These are phyloP conservation scores for Parmelia sp. DNA, from an alignment of 495 filamentous ascomycete genomes.

Conservation along the genomic window DNA sequence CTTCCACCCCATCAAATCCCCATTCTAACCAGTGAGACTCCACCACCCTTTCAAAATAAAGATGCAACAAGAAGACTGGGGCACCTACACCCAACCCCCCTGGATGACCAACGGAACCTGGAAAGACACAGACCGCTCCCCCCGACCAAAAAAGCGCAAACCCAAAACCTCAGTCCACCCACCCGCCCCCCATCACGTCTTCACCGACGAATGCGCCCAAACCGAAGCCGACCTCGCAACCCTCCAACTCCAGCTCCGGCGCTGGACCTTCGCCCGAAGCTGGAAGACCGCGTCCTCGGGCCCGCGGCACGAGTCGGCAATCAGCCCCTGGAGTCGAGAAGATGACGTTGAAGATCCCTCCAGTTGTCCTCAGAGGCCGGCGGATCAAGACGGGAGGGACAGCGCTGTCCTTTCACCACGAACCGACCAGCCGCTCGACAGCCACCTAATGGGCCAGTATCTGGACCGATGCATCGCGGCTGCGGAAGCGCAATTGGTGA, in stretches of 20 bases:
- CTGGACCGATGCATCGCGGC: not conserved
- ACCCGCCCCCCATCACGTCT: not conserved
- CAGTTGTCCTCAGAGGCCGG: not conserved
- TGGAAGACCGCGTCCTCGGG: not conserved
- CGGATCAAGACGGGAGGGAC: too few species aligned
- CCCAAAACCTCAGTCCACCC: not conserved
- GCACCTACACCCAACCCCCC: not conserved
- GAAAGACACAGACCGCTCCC: not conserved
- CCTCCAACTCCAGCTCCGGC: not conserved
- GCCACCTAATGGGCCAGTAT: not conserved
- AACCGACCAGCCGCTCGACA: too few species aligned
- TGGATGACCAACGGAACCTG: not conserved
- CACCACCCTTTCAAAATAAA: too few species aligned
- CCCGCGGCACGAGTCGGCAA: not conserved
- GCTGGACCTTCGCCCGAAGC: not conserved
- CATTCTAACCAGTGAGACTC: not conserved
- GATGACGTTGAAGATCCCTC: not conserved
- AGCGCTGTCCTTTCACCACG: too few species aligned
- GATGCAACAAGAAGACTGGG: conserved; percentile 3
- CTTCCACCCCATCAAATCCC: not conserved
- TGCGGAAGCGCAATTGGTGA: not conserved
- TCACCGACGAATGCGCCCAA: not conserved
- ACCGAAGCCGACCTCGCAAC: not conserved
- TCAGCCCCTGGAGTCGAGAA: not conserved
- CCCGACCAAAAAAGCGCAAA: not conserved